Base-by-base conservation (phyloP, 352 stramenopile genomes). In the Globisporangium perplexum region DNA sequence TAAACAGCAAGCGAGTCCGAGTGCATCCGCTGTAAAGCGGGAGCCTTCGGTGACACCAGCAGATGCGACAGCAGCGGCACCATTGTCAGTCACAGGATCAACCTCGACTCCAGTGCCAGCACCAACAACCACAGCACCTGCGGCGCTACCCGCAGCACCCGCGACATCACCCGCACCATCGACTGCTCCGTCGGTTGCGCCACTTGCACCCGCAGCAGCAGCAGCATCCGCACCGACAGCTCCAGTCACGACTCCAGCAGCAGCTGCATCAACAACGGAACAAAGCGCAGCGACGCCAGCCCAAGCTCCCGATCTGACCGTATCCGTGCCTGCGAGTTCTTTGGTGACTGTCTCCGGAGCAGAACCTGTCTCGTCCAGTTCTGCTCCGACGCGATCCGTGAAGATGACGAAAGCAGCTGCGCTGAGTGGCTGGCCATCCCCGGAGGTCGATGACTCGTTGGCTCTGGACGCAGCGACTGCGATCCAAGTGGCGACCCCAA, bases 331-430 rank as follows among this genome's bases (percentile, higher is more conserved):
- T 39, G 33, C 33, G 14, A 18, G 3, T 17, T 39, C 33, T 18
- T 39, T 12, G 10, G 7, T 10, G 7, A 14, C 15, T 4, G 20
- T 10, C 20, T 17, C 39, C 22, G 18, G 22, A 23, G 14, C 41
- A 6, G 41, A 23, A 7, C 41, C 28, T 28, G 41, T 46, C 20
- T n/a, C 39, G 20, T 10, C 15, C 6, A 46, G 15, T 20, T 15
- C 50, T 8, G 46, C 30, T 33, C 10, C 36, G 0, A 39, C 20
- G 24, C 44, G 35, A 18, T 46, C 63, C 26, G 17, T 57, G 5
- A 46, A 68, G 7, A 71, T 86, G 72, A 84, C 77, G 10, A 71
- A 64, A 39, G 64, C 47, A 4, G 38, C 55, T n/a, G 63, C 77
- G 1, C 38, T 88, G 15, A 65, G 67, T 24, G 75, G 74, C 23